Evolutionary conservation across 345 rosid genomes (phyloP), one percentile per base, ranked within the genome.

Genomic region (Syzygium aqueum): DNA sequence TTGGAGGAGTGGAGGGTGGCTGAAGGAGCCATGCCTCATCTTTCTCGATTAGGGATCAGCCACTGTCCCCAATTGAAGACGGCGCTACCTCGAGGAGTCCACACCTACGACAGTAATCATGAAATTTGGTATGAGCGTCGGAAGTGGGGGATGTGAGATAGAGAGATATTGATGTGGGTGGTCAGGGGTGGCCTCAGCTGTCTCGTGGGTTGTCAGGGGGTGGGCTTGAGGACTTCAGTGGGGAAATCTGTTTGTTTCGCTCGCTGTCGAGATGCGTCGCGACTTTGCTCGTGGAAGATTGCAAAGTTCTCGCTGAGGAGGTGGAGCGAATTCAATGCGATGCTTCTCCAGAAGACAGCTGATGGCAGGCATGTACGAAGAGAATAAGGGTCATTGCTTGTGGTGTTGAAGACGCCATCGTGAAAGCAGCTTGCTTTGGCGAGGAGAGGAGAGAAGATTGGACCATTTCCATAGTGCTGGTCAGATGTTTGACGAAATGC

Each of bases 21-120:
- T 51, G 87, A 89, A 90, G 92, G 91, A 83, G 94, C 93, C 30
- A 86, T 94, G 93, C n/a, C 89, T 40, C 65, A 63, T 82, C 92
- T 94, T 77, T 86, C 82, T 51, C 86, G 57, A 84, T 49, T 93
- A 85, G 91, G 87, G 77, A 87, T 94, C 83, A 56, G 86, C 22
- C 21, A 84, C 10, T 89, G 89, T 85, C 57, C 54, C 14, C 9
- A 73, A 8, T 22, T 90, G 92, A 89, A 43, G 85, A 33, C 15
- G 86, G n/a, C n/a, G n/a, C n/a, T n/a, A n/a, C 40, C 37, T 27
- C 1, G 67, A 77, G 89, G 88, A 27, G 37, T 90, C 30, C 85
- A 30, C 65, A 40, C 30, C 8, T 86, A 83, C 19, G 88, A 53
- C 21, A n/a, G 27, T 53, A 4, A 1, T 6, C 46, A 43, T 5